A percentile compares a stretch with the other conserved stretches of the same genome.
phyloP scores from a whole-genome alignment of 2,329 filamentous ascomycete species.

The Coniochaeta hoffmannii region DNA sequence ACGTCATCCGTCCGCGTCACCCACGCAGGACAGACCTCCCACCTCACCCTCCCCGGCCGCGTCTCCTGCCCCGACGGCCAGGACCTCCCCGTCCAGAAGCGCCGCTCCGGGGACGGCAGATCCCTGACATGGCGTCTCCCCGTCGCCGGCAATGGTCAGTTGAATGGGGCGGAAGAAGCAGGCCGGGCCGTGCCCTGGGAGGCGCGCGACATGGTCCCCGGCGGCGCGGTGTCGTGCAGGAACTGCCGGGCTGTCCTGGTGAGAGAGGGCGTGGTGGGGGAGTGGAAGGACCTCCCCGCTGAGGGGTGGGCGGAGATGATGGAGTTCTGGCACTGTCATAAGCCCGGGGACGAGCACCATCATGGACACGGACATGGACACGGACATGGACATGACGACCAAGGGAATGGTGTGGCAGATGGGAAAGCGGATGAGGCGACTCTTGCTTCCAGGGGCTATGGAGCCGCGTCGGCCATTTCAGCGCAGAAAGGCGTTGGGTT shows the following conservation, averaged over 20 bases:
- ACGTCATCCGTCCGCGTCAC: conserved; percentile 31
- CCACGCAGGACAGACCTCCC: conserved; percentile 32
- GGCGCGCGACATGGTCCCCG: conserved; percentile 36
- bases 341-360: conserved; percentile 58
- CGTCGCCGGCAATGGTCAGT: conserved; percentile 20
- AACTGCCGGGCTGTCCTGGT: conserved; percentile 32
- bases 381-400: conserved; percentile 10
- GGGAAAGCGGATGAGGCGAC: conserved; percentile 30
- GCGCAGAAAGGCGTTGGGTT: conserved; percentile 63
- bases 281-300: conserved; percentile 90
- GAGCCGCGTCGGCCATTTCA: conserved; percentile 67
- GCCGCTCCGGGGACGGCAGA: conserved; percentile 14
- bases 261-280: conserved; percentile 27
- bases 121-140: conserved; percentile 50
- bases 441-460: conserved; percentile 65
- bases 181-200: conserved; percentile 45
- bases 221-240: conserved; percentile 35
- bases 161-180: conserved; percentile 27
- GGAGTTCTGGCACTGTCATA: conserved; percentile 99
- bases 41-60: conserved; percentile 26
- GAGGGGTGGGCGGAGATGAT: conserved; percentile 99
- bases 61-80: conserved; percentile 7
- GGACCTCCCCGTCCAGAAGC: neutral
- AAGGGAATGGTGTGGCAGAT: neutral
- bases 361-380: conserved; percentile 30